Conservation (phyloP, 345 rosid genomes). For the Rhodamnia rubescens region DNA sequence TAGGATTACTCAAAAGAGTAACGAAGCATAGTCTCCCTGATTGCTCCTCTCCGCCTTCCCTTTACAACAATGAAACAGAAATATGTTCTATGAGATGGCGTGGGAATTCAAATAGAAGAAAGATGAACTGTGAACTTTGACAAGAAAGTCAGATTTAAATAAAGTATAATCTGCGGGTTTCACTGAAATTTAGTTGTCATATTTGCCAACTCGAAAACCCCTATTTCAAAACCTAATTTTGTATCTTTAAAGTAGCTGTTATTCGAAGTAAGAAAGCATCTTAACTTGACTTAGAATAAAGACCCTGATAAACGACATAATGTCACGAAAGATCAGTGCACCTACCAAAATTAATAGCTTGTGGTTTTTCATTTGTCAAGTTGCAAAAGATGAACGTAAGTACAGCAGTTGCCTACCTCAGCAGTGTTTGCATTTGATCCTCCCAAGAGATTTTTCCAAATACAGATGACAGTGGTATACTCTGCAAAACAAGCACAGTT, state of each 20-base stretch:
- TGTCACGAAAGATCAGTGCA: not conserved
- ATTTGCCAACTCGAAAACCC: no score
- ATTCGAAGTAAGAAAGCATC: not conserved
- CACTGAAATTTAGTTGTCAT: no score
- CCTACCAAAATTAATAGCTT: not conserved
- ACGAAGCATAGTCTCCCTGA: not conserved
- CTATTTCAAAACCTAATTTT: not conserved
- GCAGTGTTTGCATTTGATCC: not conserved
- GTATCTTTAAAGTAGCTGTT: not conserved
- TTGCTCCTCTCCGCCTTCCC: not conserved
- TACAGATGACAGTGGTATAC: not conserved
- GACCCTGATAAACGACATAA: not conserved
- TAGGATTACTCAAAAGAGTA: not conserved
- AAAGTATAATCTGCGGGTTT: no score
- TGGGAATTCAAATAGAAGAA: no score
- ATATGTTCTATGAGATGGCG: not conserved
- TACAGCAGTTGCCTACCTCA: not conserved
- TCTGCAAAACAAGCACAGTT: not conserved
- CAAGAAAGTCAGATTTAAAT: no score
- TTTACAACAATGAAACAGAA: not conserved
- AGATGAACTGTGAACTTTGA: no score
- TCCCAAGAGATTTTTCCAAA: not conserved
- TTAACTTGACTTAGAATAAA: not conserved
- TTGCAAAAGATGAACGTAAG: not conserved
- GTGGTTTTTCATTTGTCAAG: not conserved